Evolutionary conservation across 23 red algal genomes (phyloP).

Genomic region (Gracilaria caudata): DNA sequence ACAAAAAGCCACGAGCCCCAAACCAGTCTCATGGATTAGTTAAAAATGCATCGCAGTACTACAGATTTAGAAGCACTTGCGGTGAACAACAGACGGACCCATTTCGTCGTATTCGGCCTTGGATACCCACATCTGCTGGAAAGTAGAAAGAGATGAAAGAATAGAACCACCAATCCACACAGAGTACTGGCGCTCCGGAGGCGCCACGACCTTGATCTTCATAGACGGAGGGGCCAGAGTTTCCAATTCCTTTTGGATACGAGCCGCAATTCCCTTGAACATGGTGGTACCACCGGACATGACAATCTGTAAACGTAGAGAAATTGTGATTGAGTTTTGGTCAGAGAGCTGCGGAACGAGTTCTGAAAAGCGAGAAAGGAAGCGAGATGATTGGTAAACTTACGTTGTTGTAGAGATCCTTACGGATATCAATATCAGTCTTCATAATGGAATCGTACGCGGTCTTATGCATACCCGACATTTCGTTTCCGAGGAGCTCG

Average conservation of each 20-base stretch:
- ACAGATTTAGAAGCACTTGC: conserved; percentile 98
- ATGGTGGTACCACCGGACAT: conserved; percentile 98
- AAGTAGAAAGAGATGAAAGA: conserved; percentile 88
- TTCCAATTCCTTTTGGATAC: conserved; percentile 93
- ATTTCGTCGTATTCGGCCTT: conserved; percentile 99
- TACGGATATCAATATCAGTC: conserved; percentile 99
- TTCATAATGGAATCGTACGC: conserved; percentile 98
- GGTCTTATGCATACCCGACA: conserved; percentile 91
- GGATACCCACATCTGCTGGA: conserved; percentile 99
- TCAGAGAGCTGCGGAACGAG: not conserved
- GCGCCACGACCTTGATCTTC: conserved; percentile 98
- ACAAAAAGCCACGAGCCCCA: conserved; percentile 36
- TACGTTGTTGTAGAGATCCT: conserved; percentile 98
- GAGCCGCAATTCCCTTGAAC: conserved; percentile 93
- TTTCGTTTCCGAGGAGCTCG: conserved; percentile 90
- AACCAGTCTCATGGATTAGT: conserved; percentile 6
- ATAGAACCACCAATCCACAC: conserved; percentile 99
- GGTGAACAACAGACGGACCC: conserved; percentile 96
- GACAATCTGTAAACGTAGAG: conserved; percentile 42
- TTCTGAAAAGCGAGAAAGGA: not conserved
- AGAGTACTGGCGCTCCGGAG: conserved; percentile 93
- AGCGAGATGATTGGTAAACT: not conserved
- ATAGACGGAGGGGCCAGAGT: conserved; percentile 86
- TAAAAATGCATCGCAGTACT: conserved; percentile 5
- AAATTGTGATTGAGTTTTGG: not conserved